Percentiles rank a stretch among this genome's conserved stretches.
phyloP scores from a whole-genome alignment of 1,139 yeast genomes.

The Cylindricascospora bacillispora region DNA sequence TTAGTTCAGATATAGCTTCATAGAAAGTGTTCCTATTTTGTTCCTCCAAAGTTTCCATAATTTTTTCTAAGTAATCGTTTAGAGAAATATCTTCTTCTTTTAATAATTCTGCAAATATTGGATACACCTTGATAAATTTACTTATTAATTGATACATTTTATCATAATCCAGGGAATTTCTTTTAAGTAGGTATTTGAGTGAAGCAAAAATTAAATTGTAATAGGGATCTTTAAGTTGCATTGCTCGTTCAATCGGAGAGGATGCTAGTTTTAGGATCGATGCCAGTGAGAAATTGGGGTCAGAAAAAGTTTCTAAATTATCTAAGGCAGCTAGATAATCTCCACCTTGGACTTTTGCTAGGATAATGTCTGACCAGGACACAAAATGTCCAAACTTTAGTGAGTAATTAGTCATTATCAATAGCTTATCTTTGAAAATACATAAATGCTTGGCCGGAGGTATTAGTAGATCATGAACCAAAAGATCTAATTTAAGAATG shows the following conservation, averaged over 20 bases:
- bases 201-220: slow-evolving; percentile 33
- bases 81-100: slow-evolving; percentile 20
- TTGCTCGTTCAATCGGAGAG: slow-evolving; percentile 32
- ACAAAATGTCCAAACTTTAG: slow-evolving; percentile 18
- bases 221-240: slow-evolving; percentile 41
- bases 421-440: slow-evolving; percentile 10
- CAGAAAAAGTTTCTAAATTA: slow-evolving; percentile 35
- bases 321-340: slow-evolving; percentile 29
- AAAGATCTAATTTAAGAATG: slow-evolving; percentile 32
- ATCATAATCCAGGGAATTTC: slow-evolving; percentile 6
- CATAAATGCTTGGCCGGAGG: slow-evolving; percentile 30
- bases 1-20: slow-evolving; percentile 35
- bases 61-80: slow-evolving; percentile 33
- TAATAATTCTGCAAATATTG: slow-evolving; percentile 1
- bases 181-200: slow-evolving; percentile 13
- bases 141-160: slow-evolving; percentile 3
- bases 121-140: slow-evolving; percentile 1
- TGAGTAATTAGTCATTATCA: slow-evolving; percentile 16
- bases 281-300: slow-evolving; percentile 23
- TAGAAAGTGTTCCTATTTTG: slow-evolving; percentile 32
- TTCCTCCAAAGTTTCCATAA: slow-evolving; percentile 31
- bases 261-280: slow-evolving; percentile 12
- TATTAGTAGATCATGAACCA: slow-evolving; percentile 30
- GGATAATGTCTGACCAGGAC: slow-evolving; percentile 23
- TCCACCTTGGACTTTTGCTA: slow-evolving; percentile 21